Evolutionary conservation across 2,329 filamentous ascomycete species (phyloP).

Genomic region (Aspergillus glaucus): DNA sequence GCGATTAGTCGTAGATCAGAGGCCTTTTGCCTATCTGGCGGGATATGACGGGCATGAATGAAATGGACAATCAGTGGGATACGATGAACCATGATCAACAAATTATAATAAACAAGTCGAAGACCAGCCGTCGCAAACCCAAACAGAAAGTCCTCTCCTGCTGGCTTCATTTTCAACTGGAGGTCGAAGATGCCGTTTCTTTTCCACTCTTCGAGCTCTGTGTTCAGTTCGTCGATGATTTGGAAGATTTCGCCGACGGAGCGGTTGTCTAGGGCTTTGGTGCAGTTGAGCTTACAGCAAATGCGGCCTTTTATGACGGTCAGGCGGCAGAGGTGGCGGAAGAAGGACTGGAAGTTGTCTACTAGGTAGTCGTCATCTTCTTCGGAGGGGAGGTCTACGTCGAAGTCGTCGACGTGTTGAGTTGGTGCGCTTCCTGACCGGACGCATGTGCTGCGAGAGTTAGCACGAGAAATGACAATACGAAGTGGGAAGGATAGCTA

Average conservation of each 20-base stretch:
- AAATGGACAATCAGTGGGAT: slow-evolving; percentile 93
- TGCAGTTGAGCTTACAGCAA: slow-evolving; percentile 81
- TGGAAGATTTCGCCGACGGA: slow-evolving; percentile 75
- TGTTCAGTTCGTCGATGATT: slow-evolving; percentile 82
- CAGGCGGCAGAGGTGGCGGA: slow-evolving; percentile 86
- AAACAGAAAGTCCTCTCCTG: slow-evolving; percentile 76
- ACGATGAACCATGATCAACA: slow-evolving; percentile 87
- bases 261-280: slow-evolving; percentile 77
- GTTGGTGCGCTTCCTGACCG: slow-evolving; percentile 60
- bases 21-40: slow-evolving; percentile 48
- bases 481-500: slow-evolving; percentile 19
- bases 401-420: slow-evolving; percentile 74
- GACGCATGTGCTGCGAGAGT: slow-evolving; percentile 50
- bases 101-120: slow-evolving; percentile 94
- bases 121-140: slow-evolving; percentile 85
- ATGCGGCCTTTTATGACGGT: slow-evolving; percentile 84
- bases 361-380: slow-evolving; percentile 80
- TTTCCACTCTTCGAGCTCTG: slow-evolving; percentile 84
- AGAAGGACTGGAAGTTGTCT: slow-evolving; percentile 83
- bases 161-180: slow-evolving; percentile 81
- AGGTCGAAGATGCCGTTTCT: slow-evolving; percentile 82
- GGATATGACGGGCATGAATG: slow-evolving; percentile 77
- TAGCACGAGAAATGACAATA: neutral
- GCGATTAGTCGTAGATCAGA: slow-evolving; percentile 59
- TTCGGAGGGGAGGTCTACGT: slow-evolving; percentile 82